These are phyloP conservation scores for Psidium guajava DNA, from an alignment of 345 rosid species.

Conservation along the genomic window DNA sequence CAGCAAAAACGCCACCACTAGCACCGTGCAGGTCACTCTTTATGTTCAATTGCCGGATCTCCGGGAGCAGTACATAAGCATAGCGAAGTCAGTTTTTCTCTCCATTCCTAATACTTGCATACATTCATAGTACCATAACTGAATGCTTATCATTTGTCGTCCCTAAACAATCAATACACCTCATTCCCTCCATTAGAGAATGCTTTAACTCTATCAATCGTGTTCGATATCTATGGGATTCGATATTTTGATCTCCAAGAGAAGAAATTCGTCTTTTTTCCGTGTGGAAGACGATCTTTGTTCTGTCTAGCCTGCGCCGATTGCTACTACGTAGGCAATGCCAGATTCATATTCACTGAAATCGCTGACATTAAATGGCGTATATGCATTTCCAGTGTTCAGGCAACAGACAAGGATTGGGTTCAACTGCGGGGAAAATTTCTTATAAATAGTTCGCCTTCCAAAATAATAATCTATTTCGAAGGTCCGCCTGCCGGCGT, in stretches of 20 bases:
- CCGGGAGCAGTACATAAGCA: conserved; percentile 69
- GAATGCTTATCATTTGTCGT: background rate
- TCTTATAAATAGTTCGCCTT: conserved; percentile 71
- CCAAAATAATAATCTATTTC: conserved; percentile 59
- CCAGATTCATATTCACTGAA: background rate
- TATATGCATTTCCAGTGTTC: conserved; percentile 28
- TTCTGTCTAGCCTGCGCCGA: background rate
- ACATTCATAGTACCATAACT: background rate
- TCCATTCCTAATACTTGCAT: background rate
- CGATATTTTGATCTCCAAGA: background rate
- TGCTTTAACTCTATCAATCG: background rate
- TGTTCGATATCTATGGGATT: background rate
- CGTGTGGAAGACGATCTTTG: background rate
- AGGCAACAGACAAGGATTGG: conserved; percentile 80
- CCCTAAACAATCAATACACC: background rate
- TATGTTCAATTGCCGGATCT: conserved; percentile 61
- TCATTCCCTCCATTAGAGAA: background rate
- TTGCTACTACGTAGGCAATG: background rate
- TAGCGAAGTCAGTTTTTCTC: conserved; percentile 51
- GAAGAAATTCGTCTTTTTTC: background rate
- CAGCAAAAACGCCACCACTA: conserved; percentile 42
- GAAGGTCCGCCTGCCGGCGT: conserved; percentile 93
- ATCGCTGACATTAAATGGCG: background rate
- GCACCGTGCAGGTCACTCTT: conserved; percentile 59
- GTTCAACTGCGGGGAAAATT: conserved; percentile 69